These are phyloP conservation scores for Myxozyma lipomycoides DNA, from an alignment of 805 yeast genomes.

Conservation along the genomic window DNA sequence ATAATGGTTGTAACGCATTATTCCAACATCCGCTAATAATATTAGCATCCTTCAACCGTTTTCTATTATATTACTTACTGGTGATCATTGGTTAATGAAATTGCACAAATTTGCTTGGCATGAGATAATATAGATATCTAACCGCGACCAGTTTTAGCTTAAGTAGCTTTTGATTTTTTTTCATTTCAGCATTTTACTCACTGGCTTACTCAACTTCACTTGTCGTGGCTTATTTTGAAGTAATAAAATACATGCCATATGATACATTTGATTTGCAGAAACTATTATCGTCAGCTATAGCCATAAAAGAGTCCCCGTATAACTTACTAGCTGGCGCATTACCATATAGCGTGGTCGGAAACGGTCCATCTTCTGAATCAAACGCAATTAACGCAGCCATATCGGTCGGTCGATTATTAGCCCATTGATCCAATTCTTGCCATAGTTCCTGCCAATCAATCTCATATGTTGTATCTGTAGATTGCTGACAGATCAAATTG, in stretches of 20 bases:
- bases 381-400: constrained; percentile 39
- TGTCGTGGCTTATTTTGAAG: constrained; percentile 43
- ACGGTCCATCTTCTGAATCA: constrained; percentile 35
- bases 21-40: constrained; percentile 32
- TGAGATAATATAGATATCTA: constrained; percentile 40
- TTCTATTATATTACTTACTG: constrained; percentile 19
- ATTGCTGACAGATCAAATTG: constrained; percentile 36
- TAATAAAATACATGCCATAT: constrained; percentile 41
- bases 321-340: constrained; percentile 38
- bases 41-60: too few species aligned
- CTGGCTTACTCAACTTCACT: constrained; percentile 33
- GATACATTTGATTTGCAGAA: constrained; percentile 41
- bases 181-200: too few species aligned
- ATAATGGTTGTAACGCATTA: constrained; percentile 35
- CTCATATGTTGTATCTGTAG: constrained; percentile 35
- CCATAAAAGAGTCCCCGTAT: not conserved
- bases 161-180: not conserved
- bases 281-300: constrained; percentile 11
- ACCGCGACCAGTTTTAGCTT: not conserved
- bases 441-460: constrained; percentile 42
- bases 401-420: constrained; percentile 37
- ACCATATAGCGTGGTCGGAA: constrained; percentile 40
- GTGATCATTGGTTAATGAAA: constrained; percentile 36
- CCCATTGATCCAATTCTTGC: constrained; percentile 43
- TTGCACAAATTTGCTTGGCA: constrained; percentile 42